These are phyloP conservation scores for Carallia pectinifolia DNA, from an alignment of 345 rosid genomes.

Conservation along the genomic window DNA sequence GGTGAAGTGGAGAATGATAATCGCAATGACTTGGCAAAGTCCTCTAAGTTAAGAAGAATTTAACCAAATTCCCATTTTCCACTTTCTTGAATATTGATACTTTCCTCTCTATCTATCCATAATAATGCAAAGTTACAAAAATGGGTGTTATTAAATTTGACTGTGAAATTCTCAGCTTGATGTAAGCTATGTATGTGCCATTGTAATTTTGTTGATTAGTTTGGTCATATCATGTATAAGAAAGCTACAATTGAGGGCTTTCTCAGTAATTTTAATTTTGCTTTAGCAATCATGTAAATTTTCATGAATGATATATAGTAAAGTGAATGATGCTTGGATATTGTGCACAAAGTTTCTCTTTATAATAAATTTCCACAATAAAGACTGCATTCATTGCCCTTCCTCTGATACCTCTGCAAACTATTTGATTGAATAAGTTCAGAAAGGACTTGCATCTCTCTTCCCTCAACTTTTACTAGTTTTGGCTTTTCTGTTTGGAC, in stretches of 20 bases:
- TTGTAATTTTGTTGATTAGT: slow-evolving; percentile 26
- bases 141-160: not conserved
- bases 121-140: too few relatives aligned
- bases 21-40: slow-evolving; percentile 8
- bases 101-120: not conserved
- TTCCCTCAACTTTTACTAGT: slow-evolving; percentile 24
- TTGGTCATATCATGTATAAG: slow-evolving; percentile 17
- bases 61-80: not conserved
- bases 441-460: slow-evolving; percentile 21
- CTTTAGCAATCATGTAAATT: not conserved
- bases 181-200: slow-evolving; percentile 9
- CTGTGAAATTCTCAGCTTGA: slow-evolving; percentile 14
- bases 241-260: slow-evolving; percentile 6
- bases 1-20: slow-evolving; percentile 37
- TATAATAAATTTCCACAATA: not conserved
- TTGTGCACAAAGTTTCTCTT: not conserved
- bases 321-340: not conserved
- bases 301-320: not conserved
- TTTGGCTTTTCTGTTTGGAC: slow-evolving; percentile 56
- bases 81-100: not conserved
- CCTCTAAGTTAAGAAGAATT: slow-evolving; percentile 5
- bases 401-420: slow-evolving; percentile 10
- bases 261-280: not conserved
- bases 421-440: slow-evolving; percentile 38
- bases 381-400: not conserved